A percentile compares a stretch with the other conserved stretches of the same genome.
phyloP scores from a whole-genome alignment of 192 early-diverging fungal genomes.

The Bifiguratus adelaidae region DNA sequence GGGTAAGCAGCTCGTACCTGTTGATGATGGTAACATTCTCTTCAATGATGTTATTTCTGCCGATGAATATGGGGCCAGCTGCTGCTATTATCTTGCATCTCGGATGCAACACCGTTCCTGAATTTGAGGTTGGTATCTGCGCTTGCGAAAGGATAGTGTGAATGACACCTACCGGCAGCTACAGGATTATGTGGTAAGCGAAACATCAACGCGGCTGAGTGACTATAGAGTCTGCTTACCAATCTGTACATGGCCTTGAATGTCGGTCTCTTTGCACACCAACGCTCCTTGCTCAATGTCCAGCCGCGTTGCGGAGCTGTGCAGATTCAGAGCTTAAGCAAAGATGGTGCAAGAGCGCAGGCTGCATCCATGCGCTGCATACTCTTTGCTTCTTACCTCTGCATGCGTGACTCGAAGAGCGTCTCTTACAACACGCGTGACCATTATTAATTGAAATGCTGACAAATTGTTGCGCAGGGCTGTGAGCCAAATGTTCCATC shows the following conservation, averaged over 20 bases:
- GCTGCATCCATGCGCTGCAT: too few relatives aligned
- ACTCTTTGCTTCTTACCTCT: too few relatives aligned
- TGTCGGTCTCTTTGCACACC: slow-evolving; percentile 40
- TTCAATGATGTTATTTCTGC: slow-evolving; percentile 64
- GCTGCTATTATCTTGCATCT: slow-evolving; percentile 57
- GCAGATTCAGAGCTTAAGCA: too few relatives aligned
- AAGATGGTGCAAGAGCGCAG: too few relatives aligned
- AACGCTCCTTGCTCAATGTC: slow-evolving; percentile 18
- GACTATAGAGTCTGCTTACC: slow-evolving; percentile 17
- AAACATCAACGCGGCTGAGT: background rate
- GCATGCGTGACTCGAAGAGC: too few relatives aligned
- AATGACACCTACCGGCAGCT: background rate
- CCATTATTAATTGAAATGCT: too few relatives aligned
- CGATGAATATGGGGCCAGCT: slow-evolving; percentile 57
- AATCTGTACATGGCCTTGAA: slow-evolving; percentile 35
- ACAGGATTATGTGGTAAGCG: background rate
- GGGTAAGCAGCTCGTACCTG: slow-evolving; percentile 25
- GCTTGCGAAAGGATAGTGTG: background rate
- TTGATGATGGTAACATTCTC: slow-evolving; percentile 63
- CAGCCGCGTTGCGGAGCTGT: too few relatives aligned
- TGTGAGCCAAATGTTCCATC: too few relatives aligned
- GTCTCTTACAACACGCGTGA: too few relatives aligned
- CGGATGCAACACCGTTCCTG: slow-evolving; percentile 62
- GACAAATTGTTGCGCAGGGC: too few relatives aligned
- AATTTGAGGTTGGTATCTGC: background rate